Conservation (phyloP, 441 rosid species). For the Kokia cookei region DNA sequence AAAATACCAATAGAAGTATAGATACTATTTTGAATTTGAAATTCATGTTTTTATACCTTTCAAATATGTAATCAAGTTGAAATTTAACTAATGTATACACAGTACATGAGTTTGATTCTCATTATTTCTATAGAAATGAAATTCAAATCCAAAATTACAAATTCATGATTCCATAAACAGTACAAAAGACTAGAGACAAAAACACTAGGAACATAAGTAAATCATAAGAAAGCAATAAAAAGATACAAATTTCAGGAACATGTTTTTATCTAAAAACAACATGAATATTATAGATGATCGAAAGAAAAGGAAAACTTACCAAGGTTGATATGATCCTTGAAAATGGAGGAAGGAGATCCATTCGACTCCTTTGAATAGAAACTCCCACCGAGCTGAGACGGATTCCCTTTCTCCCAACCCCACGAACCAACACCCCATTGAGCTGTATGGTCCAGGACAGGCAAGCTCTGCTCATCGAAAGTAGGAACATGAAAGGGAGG, state of each 20-base stretch:
- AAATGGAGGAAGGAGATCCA: constrained; percentile 15
- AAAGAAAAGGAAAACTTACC: constrained; percentile 24
- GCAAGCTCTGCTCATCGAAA: constrained; percentile 21
- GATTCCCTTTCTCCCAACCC: constrained; percentile 27
- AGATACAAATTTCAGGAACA: not conserved
- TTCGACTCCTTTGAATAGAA: constrained; percentile 22
- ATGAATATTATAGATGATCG: not conserved
- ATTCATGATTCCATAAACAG: not conserved
- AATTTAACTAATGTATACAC: not conserved
- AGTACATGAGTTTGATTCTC: not conserved
- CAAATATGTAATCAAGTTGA: not conserved
- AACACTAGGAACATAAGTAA: not conserved
- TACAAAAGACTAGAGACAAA: not conserved
- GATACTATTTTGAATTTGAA: not conserved
- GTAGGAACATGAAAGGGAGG: constrained; percentile 20
- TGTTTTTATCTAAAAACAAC: not conserved
- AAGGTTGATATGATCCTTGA: constrained; percentile 20
- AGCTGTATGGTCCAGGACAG: constrained; percentile 15
- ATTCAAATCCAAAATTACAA: not conserved
- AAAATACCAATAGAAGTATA: not conserved
- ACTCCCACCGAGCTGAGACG: constrained; percentile 19
- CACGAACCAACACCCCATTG: constrained; percentile 23
- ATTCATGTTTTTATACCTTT: not conserved
- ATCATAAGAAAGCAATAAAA: not conserved
- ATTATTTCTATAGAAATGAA: not conserved